Evolutionary conservation across 176 grass and related monocot genomes (phyloP).

Genomic region (Carex parvula): DNA sequence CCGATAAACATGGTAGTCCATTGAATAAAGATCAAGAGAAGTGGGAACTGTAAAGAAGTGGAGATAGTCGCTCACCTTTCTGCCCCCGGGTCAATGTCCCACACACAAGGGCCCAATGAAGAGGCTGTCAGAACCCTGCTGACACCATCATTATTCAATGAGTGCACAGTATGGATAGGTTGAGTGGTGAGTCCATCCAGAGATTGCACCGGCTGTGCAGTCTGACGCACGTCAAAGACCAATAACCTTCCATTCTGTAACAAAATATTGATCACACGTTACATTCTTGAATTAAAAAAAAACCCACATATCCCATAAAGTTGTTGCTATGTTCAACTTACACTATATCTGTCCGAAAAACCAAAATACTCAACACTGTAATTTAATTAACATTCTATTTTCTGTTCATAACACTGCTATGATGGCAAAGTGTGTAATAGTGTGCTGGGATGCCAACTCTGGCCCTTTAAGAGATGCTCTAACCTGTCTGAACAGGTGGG

Average conservation of each 20-base stretch:
- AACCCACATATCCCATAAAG: not conserved
- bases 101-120: constrained; percentile 68
- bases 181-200: constrained; percentile 50
- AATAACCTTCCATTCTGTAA: constrained; percentile 85
- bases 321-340: not conserved
- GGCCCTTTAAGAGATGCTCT: not conserved
- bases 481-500: not conserved
- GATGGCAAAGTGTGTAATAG: not conserved
- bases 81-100: constrained; percentile 44
- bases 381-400: not conserved
- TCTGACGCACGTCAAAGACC: constrained; percentile 88
- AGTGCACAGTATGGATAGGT: constrained; percentile 71
- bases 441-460: not conserved
- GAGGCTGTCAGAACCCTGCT: constrained; percentile 68
- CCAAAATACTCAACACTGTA: not conserved
- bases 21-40: not conserved
- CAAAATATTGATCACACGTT: not conserved
- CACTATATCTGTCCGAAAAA: not conserved
- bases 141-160: constrained; percentile 35
- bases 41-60: not conserved
- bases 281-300: not conserved
- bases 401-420: not conserved
- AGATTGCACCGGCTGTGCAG: constrained; percentile 47
- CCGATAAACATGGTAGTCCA: not conserved
- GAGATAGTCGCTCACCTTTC: constrained; percentile 30